These are phyloP conservation scores for Macrolepiota fuliginosa DNA, from an alignment of 768 basidiomycete genomes.

Conservation along the genomic window DNA sequence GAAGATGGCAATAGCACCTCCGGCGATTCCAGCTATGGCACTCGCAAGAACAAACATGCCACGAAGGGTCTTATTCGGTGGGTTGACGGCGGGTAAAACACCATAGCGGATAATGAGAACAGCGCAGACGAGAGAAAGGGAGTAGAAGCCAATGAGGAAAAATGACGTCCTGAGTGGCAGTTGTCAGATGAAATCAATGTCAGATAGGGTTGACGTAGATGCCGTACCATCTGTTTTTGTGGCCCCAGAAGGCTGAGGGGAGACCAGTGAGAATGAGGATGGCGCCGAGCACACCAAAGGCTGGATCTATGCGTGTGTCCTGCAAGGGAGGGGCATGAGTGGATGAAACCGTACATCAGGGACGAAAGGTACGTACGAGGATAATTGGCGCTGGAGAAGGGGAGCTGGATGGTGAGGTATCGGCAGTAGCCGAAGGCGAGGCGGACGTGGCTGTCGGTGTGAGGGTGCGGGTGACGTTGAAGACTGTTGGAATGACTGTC, in stretches of 20 bases:
- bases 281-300: conserved; percentile 86
- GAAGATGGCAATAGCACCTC: conserved; percentile 86
- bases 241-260: conserved; percentile 88
- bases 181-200: conserved; percentile 16
- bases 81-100: conserved; percentile 78
- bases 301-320: conserved; percentile 78
- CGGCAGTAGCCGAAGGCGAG: conserved; percentile 32
- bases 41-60: conserved; percentile 89
- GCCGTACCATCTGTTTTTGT: conserved; percentile 90
- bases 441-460: conserved; percentile 40
- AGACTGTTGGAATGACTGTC: conserved; percentile 55
- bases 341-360: background rate
- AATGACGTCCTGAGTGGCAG: conserved; percentile 72
- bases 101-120: conserved; percentile 89
- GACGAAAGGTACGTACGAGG: conserved; percentile 28
- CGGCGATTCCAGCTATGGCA: conserved; percentile 76
- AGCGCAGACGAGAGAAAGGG: conserved; percentile 79
- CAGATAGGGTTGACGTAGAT: conserved; percentile 15
- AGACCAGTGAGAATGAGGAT: conserved; percentile 88
- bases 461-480: conserved; percentile 60
- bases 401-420: conserved; percentile 44
- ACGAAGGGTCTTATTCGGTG: conserved; percentile 73
- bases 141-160: conserved; percentile 91
- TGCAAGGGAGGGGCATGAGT: conserved; percentile 30
- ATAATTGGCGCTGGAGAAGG: conserved; percentile 41